Evolutionary conservation across 208 protist genomes (phyloP).

Genomic region (Leishmania mexicana): DNA sequence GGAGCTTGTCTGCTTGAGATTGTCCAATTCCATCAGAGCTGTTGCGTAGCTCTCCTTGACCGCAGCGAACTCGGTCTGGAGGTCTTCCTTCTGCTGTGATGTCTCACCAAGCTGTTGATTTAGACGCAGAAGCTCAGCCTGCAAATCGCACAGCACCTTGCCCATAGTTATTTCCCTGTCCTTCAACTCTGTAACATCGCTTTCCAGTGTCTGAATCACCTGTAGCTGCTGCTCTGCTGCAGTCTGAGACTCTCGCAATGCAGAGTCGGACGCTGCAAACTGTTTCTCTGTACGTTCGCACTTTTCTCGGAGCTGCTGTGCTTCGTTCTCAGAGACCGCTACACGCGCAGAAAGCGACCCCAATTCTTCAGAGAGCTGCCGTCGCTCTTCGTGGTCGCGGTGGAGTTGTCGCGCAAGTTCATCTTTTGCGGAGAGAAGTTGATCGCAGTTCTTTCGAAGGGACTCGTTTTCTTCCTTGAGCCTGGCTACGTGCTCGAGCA

Average conservation of each 20-base stretch:
- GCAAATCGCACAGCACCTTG: conserved; percentile 45
- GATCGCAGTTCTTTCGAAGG: conserved; percentile 4
- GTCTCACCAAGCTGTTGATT: conserved; percentile 29
- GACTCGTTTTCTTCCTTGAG: conserved; percentile 38
- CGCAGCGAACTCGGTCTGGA: conserved; percentile 48
- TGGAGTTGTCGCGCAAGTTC: not conserved
- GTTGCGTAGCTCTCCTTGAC: conserved; percentile 71
- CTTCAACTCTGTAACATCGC: conserved; percentile 35
- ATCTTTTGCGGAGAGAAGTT: not conserved
- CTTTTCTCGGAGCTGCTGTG: not conserved
- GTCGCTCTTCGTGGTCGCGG: not conserved
- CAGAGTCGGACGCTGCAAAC: not conserved
- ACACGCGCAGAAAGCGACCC: conserved; percentile 9
- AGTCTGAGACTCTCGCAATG: conserved; percentile 12
- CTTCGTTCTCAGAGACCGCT: not conserved
- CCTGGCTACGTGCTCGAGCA: conserved; percentile 29
- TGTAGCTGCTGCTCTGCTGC: conserved; percentile 41
- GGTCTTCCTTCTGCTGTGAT: conserved; percentile 40
- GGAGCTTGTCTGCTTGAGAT: conserved; percentile 35
- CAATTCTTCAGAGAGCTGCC: not conserved
- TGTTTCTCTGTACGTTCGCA: not conserved
- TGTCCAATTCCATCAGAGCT: conserved; percentile 58
- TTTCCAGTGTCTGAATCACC: conserved; percentile 48
- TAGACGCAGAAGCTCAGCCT: conserved; percentile 16
- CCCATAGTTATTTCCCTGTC: conserved; percentile 25